Evolutionary conservation across 495 filamentous ascomycete genomes (phyloP).

Genomic region (Astrocystis sublimbata): DNA sequence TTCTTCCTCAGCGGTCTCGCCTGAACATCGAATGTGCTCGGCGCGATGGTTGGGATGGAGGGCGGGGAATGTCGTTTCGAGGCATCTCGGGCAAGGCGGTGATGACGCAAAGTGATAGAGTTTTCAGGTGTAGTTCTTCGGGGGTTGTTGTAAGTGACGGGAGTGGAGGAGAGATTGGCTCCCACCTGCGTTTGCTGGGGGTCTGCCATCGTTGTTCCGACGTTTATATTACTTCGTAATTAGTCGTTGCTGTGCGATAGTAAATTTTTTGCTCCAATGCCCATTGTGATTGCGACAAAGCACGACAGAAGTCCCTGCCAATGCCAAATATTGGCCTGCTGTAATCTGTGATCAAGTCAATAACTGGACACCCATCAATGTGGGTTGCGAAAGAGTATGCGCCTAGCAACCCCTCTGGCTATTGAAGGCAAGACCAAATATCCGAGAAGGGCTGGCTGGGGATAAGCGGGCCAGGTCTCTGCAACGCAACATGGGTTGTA

Average conservation of each 20-base stretch:
- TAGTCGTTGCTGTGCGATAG: neutral
- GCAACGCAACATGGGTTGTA: neutral
- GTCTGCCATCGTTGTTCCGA: slow-evolving; percentile 27
- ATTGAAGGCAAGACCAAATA: neutral
- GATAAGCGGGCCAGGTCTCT: neutral
- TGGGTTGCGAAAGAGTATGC: neutral
- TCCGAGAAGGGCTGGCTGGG: neutral
- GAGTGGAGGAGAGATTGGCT: slow-evolving; percentile 27
- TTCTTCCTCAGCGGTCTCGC: slow-evolving; percentile 32
- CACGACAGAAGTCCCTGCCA: neutral
- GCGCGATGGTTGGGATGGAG: neutral
- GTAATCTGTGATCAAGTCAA: neutral
- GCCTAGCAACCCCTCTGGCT: neutral
- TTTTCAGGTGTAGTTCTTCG: slow-evolving; percentile 40
- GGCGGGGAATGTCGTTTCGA: slow-evolving; percentile 18
- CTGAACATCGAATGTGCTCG: neutral
- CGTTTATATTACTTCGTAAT: slow-evolving; percentile 12
- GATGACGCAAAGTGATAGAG: slow-evolving; percentile 43
- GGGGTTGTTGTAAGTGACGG: slow-evolving; percentile 38
- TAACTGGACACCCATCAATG: neutral
- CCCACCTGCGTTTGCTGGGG: slow-evolving; percentile 26
- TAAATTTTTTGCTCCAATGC: neutral
- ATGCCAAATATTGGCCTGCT: neutral
- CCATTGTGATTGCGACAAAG: neutral
- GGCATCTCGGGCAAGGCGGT: slow-evolving; percentile 41